A percentile compares a stretch with the other conserved stretches of the same genome.
Conservation (phyloP, 768 basidiomycete species). For the Tricholoma hemisulphureum region DNA sequence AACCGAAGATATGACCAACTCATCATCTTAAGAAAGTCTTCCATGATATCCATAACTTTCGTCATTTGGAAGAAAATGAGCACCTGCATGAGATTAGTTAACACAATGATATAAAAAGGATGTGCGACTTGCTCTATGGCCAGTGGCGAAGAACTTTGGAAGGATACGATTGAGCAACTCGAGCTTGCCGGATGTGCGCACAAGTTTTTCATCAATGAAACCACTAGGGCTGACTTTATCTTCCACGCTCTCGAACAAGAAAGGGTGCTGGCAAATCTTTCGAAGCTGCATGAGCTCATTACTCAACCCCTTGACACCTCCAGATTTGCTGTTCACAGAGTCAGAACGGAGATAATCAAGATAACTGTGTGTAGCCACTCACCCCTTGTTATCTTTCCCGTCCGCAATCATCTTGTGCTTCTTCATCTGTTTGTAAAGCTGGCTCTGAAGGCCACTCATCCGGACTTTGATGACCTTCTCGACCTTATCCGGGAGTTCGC, state of each 20-base stretch:
- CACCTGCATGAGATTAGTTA: constrained; percentile 47
- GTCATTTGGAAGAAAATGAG: constrained; percentile 99
- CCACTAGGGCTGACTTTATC: constrained; percentile 87
- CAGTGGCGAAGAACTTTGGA: constrained; percentile 91
- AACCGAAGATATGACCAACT: constrained; percentile 85
- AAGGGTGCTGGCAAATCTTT: constrained; percentile 98
- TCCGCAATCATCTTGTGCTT: constrained; percentile 96
- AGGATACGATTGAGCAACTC: constrained; percentile 88
- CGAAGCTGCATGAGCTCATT: constrained; percentile 98
- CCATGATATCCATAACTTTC: constrained; percentile 98
- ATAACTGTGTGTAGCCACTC: constrained; percentile 21
- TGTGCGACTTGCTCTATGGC: constrained; percentile 68
- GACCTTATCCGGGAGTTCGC: constrained; percentile 93
- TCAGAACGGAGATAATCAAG: constrained; percentile 2
- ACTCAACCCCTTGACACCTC: constrained; percentile 84
- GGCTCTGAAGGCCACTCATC: constrained; percentile 90
- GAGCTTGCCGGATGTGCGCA: constrained; percentile 90
- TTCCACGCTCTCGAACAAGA: constrained; percentile 93
- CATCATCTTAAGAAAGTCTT: constrained; percentile 89
- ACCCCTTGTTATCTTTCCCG: constrained; percentile 76
- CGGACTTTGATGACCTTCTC: constrained; percentile 97
- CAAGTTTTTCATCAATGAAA: constrained; percentile 78
- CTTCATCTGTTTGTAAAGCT: constrained; percentile 97
- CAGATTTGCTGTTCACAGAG: constrained; percentile 50
- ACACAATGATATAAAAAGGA: neutral